A percentile compares a stretch with the other conserved stretches of the same genome.
Conservation (phyloP, 352 stramenopile genomes). For the Globisporangium nunn region DNA sequence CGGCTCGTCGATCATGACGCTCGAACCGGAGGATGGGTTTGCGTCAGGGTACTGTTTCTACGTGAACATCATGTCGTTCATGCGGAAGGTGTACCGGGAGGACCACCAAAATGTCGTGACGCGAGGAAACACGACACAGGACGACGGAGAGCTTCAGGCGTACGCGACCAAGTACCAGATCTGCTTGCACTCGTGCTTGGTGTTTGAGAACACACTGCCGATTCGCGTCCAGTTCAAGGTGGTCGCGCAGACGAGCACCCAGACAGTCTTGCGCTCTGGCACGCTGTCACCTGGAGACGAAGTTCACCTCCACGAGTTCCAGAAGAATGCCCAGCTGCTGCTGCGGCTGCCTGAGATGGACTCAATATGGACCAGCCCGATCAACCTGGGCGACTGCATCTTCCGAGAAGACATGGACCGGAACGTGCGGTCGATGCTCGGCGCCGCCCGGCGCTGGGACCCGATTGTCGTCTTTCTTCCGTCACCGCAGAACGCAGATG, state of each 20-base stretch:
- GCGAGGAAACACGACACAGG: slow-evolving; percentile 37
- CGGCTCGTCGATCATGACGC: slow-evolving; percentile 57
- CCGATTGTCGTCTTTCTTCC: slow-evolving; percentile 70
- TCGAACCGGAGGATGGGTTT: slow-evolving; percentile 55
- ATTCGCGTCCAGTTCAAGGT: slow-evolving; percentile 84
- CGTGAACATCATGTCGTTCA: slow-evolving; percentile 72
- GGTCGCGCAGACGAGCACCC: slow-evolving; percentile 19
- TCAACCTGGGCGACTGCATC: slow-evolving; percentile 76
- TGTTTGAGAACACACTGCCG: slow-evolving; percentile 85
- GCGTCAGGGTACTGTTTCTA: slow-evolving; percentile 77
- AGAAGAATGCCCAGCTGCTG: slow-evolving; percentile 61
- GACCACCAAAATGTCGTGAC: slow-evolving; percentile 73
- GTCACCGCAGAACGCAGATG: slow-evolving; percentile 36
- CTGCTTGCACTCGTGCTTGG: slow-evolving; percentile 69
- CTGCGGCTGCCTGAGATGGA: slow-evolving; percentile 82
- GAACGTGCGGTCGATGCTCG: slow-evolving; percentile 54
- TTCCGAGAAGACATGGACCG: slow-evolving; percentile 73
- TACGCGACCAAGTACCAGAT: slow-evolving; percentile 88
- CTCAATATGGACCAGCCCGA: slow-evolving; percentile 68
- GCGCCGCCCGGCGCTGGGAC: slow-evolving; percentile 41
- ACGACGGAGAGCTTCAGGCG: slow-evolving; percentile 46
- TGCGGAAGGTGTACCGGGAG: slow-evolving; percentile 86
- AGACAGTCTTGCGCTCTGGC: slow-evolving; percentile 41
- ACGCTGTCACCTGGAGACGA: slow-evolving; percentile 81
- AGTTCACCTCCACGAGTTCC: slow-evolving; percentile 77